Evolutionary conservation across 2,329 filamentous ascomycete species (phyloP).

Genomic region (Boeremia exigua): DNA sequence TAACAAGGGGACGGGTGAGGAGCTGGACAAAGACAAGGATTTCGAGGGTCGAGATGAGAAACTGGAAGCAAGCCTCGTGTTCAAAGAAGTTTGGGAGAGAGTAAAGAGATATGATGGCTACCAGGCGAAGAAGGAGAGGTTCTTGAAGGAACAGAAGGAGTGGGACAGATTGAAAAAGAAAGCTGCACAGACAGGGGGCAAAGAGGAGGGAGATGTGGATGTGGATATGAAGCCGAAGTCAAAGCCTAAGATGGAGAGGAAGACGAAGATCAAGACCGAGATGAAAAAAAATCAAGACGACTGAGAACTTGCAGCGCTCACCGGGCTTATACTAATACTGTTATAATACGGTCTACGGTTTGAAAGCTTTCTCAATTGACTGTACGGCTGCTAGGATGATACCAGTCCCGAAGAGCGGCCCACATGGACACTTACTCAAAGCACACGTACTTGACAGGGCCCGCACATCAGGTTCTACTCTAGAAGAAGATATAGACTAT

Average conservation of each 20-base stretch:
- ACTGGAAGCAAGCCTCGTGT: conserved; percentile 56
- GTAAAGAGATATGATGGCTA: conserved; percentile 56
- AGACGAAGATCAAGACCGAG: conserved; percentile 1
- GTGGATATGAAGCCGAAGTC: background rate
- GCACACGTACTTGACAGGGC: no score
- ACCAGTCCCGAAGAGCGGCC: no score
- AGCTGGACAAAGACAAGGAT: conserved; percentile 53
- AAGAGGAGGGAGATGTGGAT: background rate
- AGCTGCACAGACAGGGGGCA: conserved; percentile 3
- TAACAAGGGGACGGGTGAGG: conserved; percentile 46
- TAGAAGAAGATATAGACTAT: no score
- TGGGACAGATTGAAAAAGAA: conserved; percentile 45
- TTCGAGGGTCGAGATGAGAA: conserved; percentile 60
- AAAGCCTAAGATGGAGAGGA: background rate
- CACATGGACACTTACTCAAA: no score
- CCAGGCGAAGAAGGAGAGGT: conserved; percentile 52
- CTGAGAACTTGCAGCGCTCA: background rate
- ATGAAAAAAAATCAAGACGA: background rate
- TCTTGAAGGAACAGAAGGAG: conserved; percentile 55
- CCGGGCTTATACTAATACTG: background rate
- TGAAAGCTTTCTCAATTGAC: no score
- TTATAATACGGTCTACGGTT: no score
- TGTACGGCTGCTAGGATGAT: no score
- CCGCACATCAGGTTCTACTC: no score
- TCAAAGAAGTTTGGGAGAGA: conserved; percentile 57